A percentile compares a stretch with the other conserved stretches of the same genome.
phyloP scores from a whole-genome alignment of 106 monocot genomes.

The Gastrodia elata region DNA sequence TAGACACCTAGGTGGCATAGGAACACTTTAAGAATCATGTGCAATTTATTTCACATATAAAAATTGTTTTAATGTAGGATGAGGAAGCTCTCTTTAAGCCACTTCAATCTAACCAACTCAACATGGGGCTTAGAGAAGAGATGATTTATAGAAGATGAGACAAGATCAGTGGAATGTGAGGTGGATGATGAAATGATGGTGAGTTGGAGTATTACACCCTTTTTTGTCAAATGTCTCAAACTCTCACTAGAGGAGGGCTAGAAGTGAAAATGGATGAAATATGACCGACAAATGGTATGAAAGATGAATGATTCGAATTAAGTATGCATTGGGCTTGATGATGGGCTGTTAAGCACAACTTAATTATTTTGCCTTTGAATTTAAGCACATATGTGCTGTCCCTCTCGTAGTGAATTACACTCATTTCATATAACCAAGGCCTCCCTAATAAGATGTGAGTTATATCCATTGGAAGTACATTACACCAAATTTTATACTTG shows the following conservation, averaged over 20 bases:
- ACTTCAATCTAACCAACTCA: no score
- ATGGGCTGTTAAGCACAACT: not conserved
- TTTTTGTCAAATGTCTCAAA: no score
- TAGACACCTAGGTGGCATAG: not conserved
- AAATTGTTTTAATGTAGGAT: no score
- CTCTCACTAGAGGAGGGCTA: no score
- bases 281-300: no score
- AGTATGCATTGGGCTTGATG: not conserved
- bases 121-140: no score
- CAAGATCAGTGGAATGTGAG: no score
- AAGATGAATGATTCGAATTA: not conserved
- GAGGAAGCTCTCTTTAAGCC: no score
- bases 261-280: no score
- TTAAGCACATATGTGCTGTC: not conserved
- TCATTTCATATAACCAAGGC: not conserved
- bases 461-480: not conserved
- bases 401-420: not conserved
- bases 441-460: not conserved
- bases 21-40: not conserved
- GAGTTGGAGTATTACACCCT: not conserved
- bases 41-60: not conserved
- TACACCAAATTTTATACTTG: not conserved
- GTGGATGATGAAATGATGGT: not conserved
- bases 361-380: not conserved
- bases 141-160: no score